Conservation (phyloP, 2,329 filamentous ascomycete species). For the Penicillium aurantiogriseum region DNA sequence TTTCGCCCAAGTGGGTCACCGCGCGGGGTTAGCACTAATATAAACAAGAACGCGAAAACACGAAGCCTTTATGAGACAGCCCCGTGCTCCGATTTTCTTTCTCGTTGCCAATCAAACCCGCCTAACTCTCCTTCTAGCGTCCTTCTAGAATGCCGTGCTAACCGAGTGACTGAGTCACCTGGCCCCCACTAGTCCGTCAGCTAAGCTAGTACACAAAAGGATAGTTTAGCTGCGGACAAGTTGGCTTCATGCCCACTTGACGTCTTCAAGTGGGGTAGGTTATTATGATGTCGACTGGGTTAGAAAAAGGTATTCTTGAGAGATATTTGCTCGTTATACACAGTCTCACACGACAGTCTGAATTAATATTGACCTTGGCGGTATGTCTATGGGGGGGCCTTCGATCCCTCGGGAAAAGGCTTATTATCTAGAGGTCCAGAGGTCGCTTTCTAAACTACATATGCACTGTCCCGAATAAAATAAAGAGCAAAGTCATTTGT, state of each 20-base stretch:
- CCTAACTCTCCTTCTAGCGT: slow-evolving; percentile 22
- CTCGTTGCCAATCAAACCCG: slow-evolving; percentile 10
- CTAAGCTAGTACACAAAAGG: slow-evolving; percentile 3
- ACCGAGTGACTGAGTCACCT: slow-evolving; percentile 5
- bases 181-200: slow-evolving; percentile 7
- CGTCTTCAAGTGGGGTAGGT: not conserved
- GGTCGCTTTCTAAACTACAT: not conserved
- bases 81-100: not conserved
- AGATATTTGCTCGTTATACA: not conserved
- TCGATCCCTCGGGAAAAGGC: not conserved
- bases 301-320: too few relatives aligned
- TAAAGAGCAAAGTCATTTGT: too few relatives aligned
- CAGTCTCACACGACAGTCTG: not conserved
- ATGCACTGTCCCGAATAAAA: too few relatives aligned
- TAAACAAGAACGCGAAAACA: slow-evolving; percentile 5
- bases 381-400: not conserved
- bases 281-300: not conserved
- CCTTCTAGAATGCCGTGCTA: slow-evolving; percentile 25
- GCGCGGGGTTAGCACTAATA: not conserved
- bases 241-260: not conserved
- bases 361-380: not conserved
- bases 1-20: slow-evolving; percentile 6
- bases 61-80: not conserved
- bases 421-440: not conserved
- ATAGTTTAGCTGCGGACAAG: not conserved